Evolutionary conservation across 1,284 basidiomycete species (phyloP).

Genomic region (Inonotus obliquus): DNA sequence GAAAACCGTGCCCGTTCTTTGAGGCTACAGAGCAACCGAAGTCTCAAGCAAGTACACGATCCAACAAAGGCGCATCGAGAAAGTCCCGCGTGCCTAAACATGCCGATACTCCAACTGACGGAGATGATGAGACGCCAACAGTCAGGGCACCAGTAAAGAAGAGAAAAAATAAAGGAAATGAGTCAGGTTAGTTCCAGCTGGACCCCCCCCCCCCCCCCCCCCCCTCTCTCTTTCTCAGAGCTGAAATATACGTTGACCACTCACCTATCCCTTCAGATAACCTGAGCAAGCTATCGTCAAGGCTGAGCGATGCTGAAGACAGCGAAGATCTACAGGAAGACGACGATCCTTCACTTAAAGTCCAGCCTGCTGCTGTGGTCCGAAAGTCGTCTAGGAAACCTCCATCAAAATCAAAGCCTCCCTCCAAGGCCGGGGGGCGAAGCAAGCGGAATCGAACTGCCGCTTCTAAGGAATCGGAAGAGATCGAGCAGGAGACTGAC

Average conservation of each 20-base stretch:
- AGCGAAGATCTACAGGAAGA: slow-evolving; percentile 18
- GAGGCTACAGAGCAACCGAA: slow-evolving; percentile 19
- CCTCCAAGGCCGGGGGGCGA: slow-evolving; percentile 7
- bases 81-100: slow-evolving; percentile 5
- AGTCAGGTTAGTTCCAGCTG: not conserved
- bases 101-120: not conserved
- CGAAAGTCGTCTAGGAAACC: slow-evolving; percentile 18
- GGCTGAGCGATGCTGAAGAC: not conserved
- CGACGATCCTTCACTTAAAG: slow-evolving; percentile 18
- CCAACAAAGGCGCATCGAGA: slow-evolving; percentile 13
- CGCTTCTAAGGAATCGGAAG: slow-evolving; percentile 25
- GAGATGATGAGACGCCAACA: not conserved
- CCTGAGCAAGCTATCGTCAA: not conserved
- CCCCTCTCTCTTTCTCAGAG: not conserved
- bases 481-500: not conserved
- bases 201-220: not conserved
- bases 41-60: slow-evolving; percentile 21
- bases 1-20: slow-evolving; percentile 50
- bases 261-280: not conserved
- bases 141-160: not conserved
- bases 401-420: slow-evolving; percentile 3
- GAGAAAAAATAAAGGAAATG: slow-evolving; percentile 5
- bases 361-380: slow-evolving; percentile 10
- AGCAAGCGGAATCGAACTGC: slow-evolving; percentile 21
- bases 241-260: not conserved